Base-by-base conservation (phyloP, 2,329 filamentous ascomycete species). In the Orbilia oligospora region DNA sequence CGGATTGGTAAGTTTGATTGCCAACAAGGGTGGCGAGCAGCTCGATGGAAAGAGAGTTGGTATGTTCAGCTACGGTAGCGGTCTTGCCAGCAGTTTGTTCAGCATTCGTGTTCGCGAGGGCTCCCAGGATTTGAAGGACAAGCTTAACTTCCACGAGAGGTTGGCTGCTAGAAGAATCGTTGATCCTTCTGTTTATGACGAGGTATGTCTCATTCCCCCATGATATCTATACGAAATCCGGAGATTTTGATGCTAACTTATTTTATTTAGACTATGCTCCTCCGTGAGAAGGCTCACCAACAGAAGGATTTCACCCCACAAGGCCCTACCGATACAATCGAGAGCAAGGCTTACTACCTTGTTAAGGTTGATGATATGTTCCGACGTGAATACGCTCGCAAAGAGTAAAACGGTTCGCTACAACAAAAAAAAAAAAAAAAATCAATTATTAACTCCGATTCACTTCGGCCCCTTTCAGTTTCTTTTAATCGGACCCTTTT, bases 311-410 rank as follows among this genome's bases (percentile, higher is more conserved):
- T 89, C 86, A 89, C 87, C 80, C 93, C 93, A 79, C 85, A 87
- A 82, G 93, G 93, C 73, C 90, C 90, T 67, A 83, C 87, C 30
- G 91, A 92, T 55, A 92, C 89, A 81, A 88, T 96, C 72, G 84
- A 84, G 78, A 85, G 88, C 76, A 91, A 90, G 76, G 90, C 90
- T 22, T 96, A 95, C 87, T 96, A 94, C 86, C 88, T 96, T 76
- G 90, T 89, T 83, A 90, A 91, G 84, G 89, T 96, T 58, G 92
- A 96, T 83, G 92, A 93, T 82, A 93, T 93, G 92, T 96, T 93
- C 90, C 91, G 92, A 87, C 90, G 93, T 83, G 89, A 89, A 84
- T 96, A 96, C 86, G 86, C 88, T 71, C 84, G 94, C 86, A 92
- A 94, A 88, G 90, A 88, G 84, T 94, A 89, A 84, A 30, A 81